Evolutionary conservation across 768 basidiomycete genomes (phyloP).

Genomic region (Filobasidium wieringae): DNA sequence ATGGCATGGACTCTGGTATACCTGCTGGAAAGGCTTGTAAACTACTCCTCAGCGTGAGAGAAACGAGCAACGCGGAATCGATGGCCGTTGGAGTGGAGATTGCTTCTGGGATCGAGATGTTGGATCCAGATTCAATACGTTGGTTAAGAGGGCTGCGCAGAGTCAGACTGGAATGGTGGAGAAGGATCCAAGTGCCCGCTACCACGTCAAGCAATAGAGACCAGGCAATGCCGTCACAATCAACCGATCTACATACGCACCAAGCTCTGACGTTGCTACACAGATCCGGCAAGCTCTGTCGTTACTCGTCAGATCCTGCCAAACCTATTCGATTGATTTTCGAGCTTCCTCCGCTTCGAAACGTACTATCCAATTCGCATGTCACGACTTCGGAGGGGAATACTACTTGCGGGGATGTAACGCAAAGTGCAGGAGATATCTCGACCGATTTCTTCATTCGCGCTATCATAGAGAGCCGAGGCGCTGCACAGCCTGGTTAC

Average conservation of each 20-base stretch:
- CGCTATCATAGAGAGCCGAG: conserved; percentile 57
- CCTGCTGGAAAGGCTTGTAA: neutral
- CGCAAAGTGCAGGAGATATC: conserved; percentile 72
- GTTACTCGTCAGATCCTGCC: conserved; percentile 57
- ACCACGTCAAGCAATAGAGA: neutral
- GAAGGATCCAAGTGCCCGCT: conserved; percentile 14
- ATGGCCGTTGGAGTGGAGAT: conserved; percentile 32
- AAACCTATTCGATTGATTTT: conserved; percentile 66
- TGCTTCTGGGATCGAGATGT: conserved; percentile 10
- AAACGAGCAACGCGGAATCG: conserved; percentile 21
- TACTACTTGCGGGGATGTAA: conserved; percentile 58
- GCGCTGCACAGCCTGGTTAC: neutral
- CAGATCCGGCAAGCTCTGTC: conserved; percentile 79
- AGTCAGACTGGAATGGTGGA: conserved; percentile 32
- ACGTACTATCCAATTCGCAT: conserved; percentile 12
- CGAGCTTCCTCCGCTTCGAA: conserved; percentile 49
- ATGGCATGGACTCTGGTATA: neutral
- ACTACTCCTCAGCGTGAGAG: neutral
- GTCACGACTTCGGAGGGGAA: conserved; percentile 41
- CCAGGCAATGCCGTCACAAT: conserved; percentile 2
- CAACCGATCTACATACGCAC: conserved; percentile 24
- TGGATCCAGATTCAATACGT: conserved; percentile 26
- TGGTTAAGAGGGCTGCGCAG: conserved; percentile 25
- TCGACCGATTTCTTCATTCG: conserved; percentile 64
- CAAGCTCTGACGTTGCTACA: conserved; percentile 48